Base-by-base conservation (phyloP, 495 filamentous ascomycete genomes). In the Rhypophila decipiens region DNA sequence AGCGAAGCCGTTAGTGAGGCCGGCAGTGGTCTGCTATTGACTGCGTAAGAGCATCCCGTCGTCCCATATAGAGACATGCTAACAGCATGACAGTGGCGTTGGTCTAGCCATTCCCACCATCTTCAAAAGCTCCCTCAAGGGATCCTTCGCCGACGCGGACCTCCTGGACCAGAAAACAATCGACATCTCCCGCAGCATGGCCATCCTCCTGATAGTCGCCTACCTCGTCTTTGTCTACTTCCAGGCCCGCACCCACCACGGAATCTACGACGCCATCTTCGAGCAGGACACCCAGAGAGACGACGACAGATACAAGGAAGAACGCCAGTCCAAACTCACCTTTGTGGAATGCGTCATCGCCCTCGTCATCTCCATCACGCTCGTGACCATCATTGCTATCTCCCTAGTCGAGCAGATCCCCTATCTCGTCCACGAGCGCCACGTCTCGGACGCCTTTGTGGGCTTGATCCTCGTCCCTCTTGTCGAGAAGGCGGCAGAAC, bases 401-500 rank as follows among this genome's bases (percentile, higher is more conserved):
- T 85, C 86, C 59, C 69, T 96, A 27, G 90, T 96, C 35, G 68
- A 82, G 43, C 74, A 95, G 52, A 96, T 96, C 51, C 74, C 83
- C 40, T 75, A 63, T 54, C 82, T 96, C 9, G 88, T 95, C 13
- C 51, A 60, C 38, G 42, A 80, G 33, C 71, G 71, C 15, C 61
- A 74, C 37, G 74, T 96, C 15, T 83, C 78, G 1, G 90, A 96
- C 56, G 80, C 81, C 17, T 90, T 90, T 60, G 78, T 90, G 65
- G 87, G 87, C 42, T 67, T 90, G 50, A 87, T 88, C 44, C 70
- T 88, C 2, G 70, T 89, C 1, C 91, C 90, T 2, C 71, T 96
- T 1, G 90, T 95, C 7, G 90, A 96, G 58, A 96, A 96, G 60
- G 84, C 83, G 0, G 88, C 88, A 9, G 90, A 96, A 70, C 90